Evolutionary conservation across 805 yeast genomes (phyloP).

Genomic region (Metschnikowia noctiluminum): DNA sequence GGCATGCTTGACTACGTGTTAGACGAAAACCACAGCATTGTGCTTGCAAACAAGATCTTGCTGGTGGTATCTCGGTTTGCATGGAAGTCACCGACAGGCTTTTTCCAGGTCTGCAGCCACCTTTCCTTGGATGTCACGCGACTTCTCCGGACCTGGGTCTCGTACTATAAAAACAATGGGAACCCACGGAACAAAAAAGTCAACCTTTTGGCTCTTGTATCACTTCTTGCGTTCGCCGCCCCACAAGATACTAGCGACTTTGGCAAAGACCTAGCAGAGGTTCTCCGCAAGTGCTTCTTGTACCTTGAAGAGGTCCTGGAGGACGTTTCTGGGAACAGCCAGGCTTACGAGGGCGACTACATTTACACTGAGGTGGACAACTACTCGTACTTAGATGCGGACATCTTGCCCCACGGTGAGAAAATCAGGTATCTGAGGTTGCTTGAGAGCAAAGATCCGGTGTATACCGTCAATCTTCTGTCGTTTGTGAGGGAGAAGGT

Average conservation of each 20-base stretch:
- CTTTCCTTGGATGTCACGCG: conserved; percentile 22
- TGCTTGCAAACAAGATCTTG: conserved; percentile 35
- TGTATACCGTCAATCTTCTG: conserved; percentile 45
- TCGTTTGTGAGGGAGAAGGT: conserved; percentile 36
- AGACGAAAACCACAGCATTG: conserved; percentile 43
- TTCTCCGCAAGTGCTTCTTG: conserved; percentile 34
- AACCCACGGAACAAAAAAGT: conserved; percentile 76
- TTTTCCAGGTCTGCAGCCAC: conserved; percentile 32
- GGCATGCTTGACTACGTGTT: conserved; percentile 40
- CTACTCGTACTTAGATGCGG: conserved; percentile 38
- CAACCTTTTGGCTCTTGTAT: conserved; percentile 57
- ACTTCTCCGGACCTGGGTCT: conserved; percentile 37
- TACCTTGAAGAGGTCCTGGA: conserved; percentile 78
- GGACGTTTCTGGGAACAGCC: conserved; percentile 29
- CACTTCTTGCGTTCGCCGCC: conserved; percentile 40
- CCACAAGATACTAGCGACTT: conserved; percentile 21
- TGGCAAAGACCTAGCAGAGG: conserved; percentile 20
- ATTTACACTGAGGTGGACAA: conserved; percentile 42
- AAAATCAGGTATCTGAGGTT: conserved; percentile 34
- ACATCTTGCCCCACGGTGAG: conserved; percentile 42
- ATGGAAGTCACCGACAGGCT: conserved; percentile 31
- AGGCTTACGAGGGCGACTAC: conserved; percentile 35
- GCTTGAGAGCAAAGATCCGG: conserved; percentile 32
- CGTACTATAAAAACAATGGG: conserved; percentile 49
- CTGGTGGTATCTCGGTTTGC: conserved; percentile 37